Base-by-base conservation (phyloP, 2,329 filamentous ascomycete genomes). In the Dactylonectria estremocensis region DNA sequence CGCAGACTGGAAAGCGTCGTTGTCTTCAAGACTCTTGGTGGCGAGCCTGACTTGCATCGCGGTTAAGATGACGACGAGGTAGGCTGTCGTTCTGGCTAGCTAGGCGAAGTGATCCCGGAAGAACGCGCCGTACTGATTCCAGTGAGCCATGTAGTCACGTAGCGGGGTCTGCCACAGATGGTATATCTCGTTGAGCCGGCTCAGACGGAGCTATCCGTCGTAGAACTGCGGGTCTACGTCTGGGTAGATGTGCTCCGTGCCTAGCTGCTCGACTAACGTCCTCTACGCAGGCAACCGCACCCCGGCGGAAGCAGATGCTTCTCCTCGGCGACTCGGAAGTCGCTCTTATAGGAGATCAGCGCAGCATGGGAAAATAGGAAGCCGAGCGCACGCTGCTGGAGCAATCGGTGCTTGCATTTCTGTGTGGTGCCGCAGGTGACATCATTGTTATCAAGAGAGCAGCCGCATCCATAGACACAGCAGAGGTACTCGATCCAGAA, bases 21-120 rank as follows among this genome's bases (percentile, higher is more conserved):
- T 83, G 0, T 76, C 67, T 0, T 52, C 54, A 1, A 86, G 77
- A 24, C 52, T 50, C 2, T 79, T 67, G 0, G 35, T 40, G 2
- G 35, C 35, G 1, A 40, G 35, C 9, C 83, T 84, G 13, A 86
- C 83, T 74, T 88, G 85, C 83, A 88, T 85, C 0, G 85, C 85
- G 3, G 82, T 82, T 35, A 88, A 76, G 18, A 86, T 77, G 16
- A 88, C 70, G 45, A 80, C 81, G 20, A 86, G 71, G 68, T 83
- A 87, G 3, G 81, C 81, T 3, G 82, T 80, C 1, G 80, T 72
- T 10, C 79, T 75, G 1, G 35, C 35, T 4, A 40, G 35, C 35
- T 5, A 14, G 11, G 35, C 11, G 2, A 40, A 40, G 9, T 40
- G 3, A 14, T 14, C 35, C 6, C 5, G 9, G 9, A 40, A 14